Evolutionary conservation across 495 filamentous ascomycete genomes (phyloP), one percentile per base, ranked within the genome.

Genomic region (Trichodelitschia bisporula): DNA sequence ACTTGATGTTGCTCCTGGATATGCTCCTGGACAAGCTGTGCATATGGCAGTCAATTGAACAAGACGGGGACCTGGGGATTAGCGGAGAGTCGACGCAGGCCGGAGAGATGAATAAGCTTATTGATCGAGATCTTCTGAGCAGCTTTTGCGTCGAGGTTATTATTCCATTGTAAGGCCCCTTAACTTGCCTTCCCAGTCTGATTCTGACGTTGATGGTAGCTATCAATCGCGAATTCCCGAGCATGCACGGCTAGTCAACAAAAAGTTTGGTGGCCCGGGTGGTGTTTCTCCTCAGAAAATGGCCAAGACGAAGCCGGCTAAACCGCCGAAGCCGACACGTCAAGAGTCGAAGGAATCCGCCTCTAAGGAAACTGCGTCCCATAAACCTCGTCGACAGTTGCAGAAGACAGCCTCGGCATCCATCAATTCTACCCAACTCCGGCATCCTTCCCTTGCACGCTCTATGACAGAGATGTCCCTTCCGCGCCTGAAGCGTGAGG

Each of bases 91-190:
- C n/a, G n/a, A n/a, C n/a, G n/a, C n/a, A n/a, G n/a, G n/a, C n/a
- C n/a, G n/a, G n/a, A n/a, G n/a, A n/a, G n/a, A n/a, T n/a, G n/a
- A n/a, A n/a, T n/a, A n/a, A n/a, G n/a, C n/a, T n/a, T n/a, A n/a
- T n/a, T n/a, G n/a, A n/a, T n/a, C n/a, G n/a, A n/a, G n/a, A 74
- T 42, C 58, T 63, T 12, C 53, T 78, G 18, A 59, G 58, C 29
- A 61, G 82, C 44, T 97, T 93, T 42, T 95, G 80, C 46, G 63
- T 82, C 2, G 84, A 95, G 48, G 78, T 97, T 30, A 71, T 97
- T 41, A 54, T 89, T 23, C 84, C 86, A 27, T 95, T 97, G 69
- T 76, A 58, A 64, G 66, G 6, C 25, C 3, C 13, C 19, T 15
- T n/a, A n/a, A n/a, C n/a, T n/a, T n/a, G 6, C 30, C n/a, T 12